A percentile compares a stretch with the other conserved stretches of the same genome.
phyloP scores from a whole-genome alignment of 768 basidiomycete species.

The Leccinellum luteum region DNA sequence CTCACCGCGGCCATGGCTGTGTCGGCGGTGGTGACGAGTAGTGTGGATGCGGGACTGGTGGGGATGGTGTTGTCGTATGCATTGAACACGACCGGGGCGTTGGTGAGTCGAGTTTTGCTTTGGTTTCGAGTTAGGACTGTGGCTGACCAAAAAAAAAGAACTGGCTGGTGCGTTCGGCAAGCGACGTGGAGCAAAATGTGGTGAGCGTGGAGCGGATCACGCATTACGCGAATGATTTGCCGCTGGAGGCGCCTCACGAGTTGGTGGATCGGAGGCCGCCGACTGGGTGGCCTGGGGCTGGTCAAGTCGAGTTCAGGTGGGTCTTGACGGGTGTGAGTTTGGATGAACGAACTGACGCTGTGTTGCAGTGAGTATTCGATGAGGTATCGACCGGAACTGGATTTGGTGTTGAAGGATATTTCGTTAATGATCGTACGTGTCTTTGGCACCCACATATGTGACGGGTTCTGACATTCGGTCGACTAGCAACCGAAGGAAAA shows the following conservation, averaged over 20 bases:
- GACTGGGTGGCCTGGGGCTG: constrained; percentile 68
- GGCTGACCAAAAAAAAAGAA: constrained; percentile 42
- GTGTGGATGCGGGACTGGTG: constrained; percentile 84
- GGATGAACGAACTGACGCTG: neutral
- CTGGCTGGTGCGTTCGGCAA: constrained; percentile 79
- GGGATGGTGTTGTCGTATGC: constrained; percentile 86
- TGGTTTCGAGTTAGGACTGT: neutral
- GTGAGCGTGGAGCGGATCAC: constrained; percentile 87
- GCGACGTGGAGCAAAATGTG: constrained; percentile 89
- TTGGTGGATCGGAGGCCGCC: constrained; percentile 55
- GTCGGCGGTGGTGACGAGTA: constrained; percentile 65
- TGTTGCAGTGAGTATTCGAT: constrained; percentile 61
- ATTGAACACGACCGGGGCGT: constrained; percentile 74
- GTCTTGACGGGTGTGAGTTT: constrained; percentile 20
- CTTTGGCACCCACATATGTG: neutral
- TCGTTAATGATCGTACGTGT: constrained; percentile 60
- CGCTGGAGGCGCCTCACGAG: constrained; percentile 73
- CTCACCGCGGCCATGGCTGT: constrained; percentile 67
- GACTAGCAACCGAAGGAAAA: constrained; percentile 76
- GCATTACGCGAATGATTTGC: constrained; percentile 68
- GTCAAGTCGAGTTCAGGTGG: constrained; percentile 71
- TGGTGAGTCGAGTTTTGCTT: constrained; percentile 47
- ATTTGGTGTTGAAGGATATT: constrained; percentile 76
- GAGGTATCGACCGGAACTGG: constrained; percentile 76
- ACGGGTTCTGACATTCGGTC: constrained; percentile 3